Conservation (phyloP, 2,329 filamentous ascomycete species). For the Phaeosphaeriaceae sp. region DNA sequence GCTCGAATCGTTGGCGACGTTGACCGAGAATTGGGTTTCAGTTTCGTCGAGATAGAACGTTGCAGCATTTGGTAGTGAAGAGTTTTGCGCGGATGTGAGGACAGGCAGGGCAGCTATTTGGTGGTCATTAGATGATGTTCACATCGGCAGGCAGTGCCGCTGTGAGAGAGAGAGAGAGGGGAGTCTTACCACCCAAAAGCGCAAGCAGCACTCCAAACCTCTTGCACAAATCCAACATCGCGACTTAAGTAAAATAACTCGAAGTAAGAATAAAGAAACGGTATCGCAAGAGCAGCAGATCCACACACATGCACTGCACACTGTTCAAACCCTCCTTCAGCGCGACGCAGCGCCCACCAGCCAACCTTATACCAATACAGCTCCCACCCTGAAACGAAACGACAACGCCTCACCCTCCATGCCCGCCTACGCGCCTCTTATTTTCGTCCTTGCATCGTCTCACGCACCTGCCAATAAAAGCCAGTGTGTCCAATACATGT, state of each 20-base stretch:
- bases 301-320: background rate
- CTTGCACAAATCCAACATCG: slow-evolving; percentile 4
- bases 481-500: background rate
- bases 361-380: slow-evolving; percentile 4
- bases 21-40: slow-evolving; percentile 46
- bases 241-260: background rate
- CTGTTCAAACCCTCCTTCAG: background rate
- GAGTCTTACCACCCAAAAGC: slow-evolving; percentile 17
- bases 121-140: background rate
- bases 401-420: background rate
- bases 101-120: slow-evolving; percentile 7
- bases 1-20: slow-evolving; percentile 39
- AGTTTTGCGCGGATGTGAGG: slow-evolving; percentile 22
- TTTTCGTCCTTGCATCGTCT: slow-evolving; percentile 2
- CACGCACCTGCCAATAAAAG: background rate
- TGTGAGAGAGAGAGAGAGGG: background rate
- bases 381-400: background rate
- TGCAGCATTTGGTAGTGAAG: slow-evolving; percentile 19
- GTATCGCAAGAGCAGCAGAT: background rate
- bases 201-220: slow-evolving; percentile 15
- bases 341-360: background rate
- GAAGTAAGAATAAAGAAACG: background rate
- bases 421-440: background rate
- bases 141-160: background rate
- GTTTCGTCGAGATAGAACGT: slow-evolving; percentile 41